Evolutionary conservation across 2,329 filamentous ascomycete genomes (phyloP), one percentile per base, ranked within the genome.

Genomic region (Neophaeococcomyces aloes): DNA sequence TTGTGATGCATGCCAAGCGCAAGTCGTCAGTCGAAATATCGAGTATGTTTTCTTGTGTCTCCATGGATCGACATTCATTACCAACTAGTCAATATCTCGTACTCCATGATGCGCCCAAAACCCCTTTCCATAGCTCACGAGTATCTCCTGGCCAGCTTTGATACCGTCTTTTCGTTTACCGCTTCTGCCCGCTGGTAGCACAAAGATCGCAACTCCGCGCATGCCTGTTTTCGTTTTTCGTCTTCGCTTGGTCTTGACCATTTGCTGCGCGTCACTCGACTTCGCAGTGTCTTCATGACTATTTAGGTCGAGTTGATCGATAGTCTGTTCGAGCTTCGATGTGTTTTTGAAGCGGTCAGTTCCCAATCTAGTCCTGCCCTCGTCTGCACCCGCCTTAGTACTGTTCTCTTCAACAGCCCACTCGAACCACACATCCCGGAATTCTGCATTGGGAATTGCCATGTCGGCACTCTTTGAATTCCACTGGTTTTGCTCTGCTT

Each of bases 61-160:
- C n/a, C n/a, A n/a, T n/a, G n/a, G n/a, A n/a, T n/a, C n/a, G n/a
- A n/a, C n/a, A n/a, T n/a, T n/a, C n/a, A n/a, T n/a, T n/a, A n/a
- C n/a, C n/a, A n/a, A n/a, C n/a, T n/a, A n/a, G n/a, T n/a, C n/a
- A n/a, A n/a, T n/a, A n/a, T n/a, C n/a, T n/a, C n/a, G n/a, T n/a
- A n/a, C n/a, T n/a, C 33, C 35, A 38, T 42, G 39, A n/a, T 42
- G 39, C 30, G 39, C 39, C 68, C 68, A 71, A 44, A 70, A 71
- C 0, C 67, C 68, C 53, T 73, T 72, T 23, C 71, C 71, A 53
- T 75, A 75, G 51, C 63, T 71, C n/a, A 75, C 62, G 21, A 73
- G 57, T 33, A 75, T 66, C 56, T 75, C 71, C 45, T 71, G 61
- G 2, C 68, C 69, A 45, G 63, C 67, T 17, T 52, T 56, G 33